These are phyloP conservation scores for Ceratobasidium sp. DNA, from an alignment of 1,284 basidiomycete species.

Conservation along the genomic window DNA sequence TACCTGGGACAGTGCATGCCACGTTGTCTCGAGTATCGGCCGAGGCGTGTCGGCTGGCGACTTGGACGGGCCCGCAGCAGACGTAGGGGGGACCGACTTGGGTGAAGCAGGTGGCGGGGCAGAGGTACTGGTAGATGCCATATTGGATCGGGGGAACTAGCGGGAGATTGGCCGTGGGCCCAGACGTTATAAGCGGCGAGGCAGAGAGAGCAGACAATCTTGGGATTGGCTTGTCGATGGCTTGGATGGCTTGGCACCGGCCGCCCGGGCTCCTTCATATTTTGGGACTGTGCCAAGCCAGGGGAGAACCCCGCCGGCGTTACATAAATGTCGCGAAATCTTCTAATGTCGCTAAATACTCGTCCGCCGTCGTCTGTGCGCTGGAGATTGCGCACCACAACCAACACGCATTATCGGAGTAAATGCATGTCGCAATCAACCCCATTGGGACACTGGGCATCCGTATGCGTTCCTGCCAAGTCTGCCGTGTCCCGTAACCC, in stretches of 20 bases:
- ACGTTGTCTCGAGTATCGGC: slow-evolving; percentile 40
- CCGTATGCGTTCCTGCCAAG: slow-evolving; percentile 38
- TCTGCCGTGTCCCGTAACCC: background rate
- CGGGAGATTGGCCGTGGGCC: no score
- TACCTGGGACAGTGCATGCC: slow-evolving; percentile 43
- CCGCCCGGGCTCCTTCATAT: background rate
- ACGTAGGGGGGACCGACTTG: background rate
- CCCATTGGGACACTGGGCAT: background rate
- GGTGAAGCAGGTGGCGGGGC: slow-evolving; percentile 32
- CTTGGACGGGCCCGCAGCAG: slow-evolving; percentile 19
- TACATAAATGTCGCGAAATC: background rate
- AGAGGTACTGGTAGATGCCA: slow-evolving; percentile 35
- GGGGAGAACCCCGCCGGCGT: no score
- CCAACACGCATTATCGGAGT: background rate
- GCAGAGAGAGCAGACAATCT: slow-evolving; percentile 2
- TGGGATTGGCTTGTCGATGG: slow-evolving; percentile 14
- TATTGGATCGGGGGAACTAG: background rate
- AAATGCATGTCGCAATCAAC: background rate
- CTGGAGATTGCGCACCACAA: background rate
- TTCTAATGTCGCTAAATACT: no score
- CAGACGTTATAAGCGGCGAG: background rate
- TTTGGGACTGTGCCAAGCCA: slow-evolving; percentile 33
- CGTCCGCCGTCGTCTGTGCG: background rate
- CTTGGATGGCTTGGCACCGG: slow-evolving; percentile 41
- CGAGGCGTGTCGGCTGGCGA: slow-evolving; percentile 22